These are phyloP conservation scores for Phyllosticta citrichinensis DNA, from an alignment of 2,329 filamentous ascomycete genomes.

Conservation along the genomic window DNA sequence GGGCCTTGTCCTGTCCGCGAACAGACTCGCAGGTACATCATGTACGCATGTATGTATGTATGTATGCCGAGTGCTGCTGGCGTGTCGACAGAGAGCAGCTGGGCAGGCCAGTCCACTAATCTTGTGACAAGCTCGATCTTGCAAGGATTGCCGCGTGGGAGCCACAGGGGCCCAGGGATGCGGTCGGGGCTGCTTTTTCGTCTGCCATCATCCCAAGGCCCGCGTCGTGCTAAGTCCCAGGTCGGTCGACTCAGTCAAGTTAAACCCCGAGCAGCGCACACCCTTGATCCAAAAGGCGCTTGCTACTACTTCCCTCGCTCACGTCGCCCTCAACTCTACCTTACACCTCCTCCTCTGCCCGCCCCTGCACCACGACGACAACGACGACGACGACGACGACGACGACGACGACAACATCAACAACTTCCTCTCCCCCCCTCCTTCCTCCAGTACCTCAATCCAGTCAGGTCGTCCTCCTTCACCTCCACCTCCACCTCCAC, in stretches of 20 bases:
- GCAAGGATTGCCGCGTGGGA: slow-evolving; percentile 11
- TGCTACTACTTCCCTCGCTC: slow-evolving; percentile 9
- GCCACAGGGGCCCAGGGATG: slow-evolving; percentile 10
- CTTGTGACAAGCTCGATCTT: slow-evolving; percentile 11
- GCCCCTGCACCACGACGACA: too few relatives aligned
- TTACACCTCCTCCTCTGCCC: not conserved
- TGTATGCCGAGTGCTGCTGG: too few relatives aligned
- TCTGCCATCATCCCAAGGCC: slow-evolving; percentile 11
- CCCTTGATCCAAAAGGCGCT: slow-evolving; percentile 11
- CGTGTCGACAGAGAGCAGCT: too few relatives aligned
- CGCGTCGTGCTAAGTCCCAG: slow-evolving; percentile 10
- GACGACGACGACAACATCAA: too few relatives aligned
- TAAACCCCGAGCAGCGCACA: slow-evolving; percentile 11
- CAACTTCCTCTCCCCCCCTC: too few relatives aligned
- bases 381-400: too few relatives aligned
- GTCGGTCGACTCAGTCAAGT: slow-evolving; percentile 9
- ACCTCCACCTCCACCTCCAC: slow-evolving; percentile 12
- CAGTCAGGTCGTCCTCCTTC: slow-evolving; percentile 4
- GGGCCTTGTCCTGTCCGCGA: too few relatives aligned
- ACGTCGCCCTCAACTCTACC: not conserved
- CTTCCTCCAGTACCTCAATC: too few relatives aligned
- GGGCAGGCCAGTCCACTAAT: too few relatives aligned
- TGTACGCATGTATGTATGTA: too few relatives aligned
- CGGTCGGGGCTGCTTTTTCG: slow-evolving; percentile 8
- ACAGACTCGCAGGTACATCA: too few relatives aligned